phyloP scores from a whole-genome alignment of 2,329 filamentous ascomycete species.

The Byssothecium circinans region DNA sequence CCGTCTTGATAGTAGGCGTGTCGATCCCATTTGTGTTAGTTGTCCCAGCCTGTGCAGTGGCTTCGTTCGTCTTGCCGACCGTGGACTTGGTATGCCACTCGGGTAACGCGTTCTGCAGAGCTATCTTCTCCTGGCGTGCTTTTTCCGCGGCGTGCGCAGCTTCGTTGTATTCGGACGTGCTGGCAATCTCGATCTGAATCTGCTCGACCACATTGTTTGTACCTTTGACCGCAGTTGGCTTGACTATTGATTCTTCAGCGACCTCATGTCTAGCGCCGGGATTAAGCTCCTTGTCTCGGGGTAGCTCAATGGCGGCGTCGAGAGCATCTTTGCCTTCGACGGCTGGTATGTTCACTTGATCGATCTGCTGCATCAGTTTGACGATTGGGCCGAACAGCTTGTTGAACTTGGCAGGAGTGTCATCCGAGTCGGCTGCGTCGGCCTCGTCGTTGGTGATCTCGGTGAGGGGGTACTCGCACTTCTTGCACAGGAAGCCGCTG shows the following conservation, averaged over 20 bases:
- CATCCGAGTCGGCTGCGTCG: conserved; percentile 41
- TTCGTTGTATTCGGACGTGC: conserved; percentile 65
- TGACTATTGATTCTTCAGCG: conserved; percentile 56
- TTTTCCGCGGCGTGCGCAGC: conserved; percentile 67
- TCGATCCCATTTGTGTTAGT: conserved; percentile 43
- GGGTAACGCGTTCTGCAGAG: conserved; percentile 69
- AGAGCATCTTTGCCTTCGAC: conserved; percentile 73
- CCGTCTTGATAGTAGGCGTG: conserved; percentile 41
- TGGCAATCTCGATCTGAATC: conserved; percentile 70
- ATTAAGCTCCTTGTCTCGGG: conserved; percentile 66
- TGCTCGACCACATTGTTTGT: conserved; percentile 67
- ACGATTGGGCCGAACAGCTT: conserved; percentile 79
- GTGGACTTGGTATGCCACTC: conserved; percentile 73
- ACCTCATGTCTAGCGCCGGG: conserved; percentile 64
- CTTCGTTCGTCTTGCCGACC: conserved; percentile 56
- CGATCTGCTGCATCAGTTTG: conserved; percentile 74
- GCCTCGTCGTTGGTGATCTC: conserved; percentile 28
- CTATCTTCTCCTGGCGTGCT: conserved; percentile 65
- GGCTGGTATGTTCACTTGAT: conserved; percentile 70
- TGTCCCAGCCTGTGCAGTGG: conserved; percentile 39
- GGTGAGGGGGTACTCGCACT: conserved; percentile 66
- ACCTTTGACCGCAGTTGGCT: conserved; percentile 70
- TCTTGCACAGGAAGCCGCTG: conserved; percentile 75
- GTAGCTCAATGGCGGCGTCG: conserved; percentile 63
- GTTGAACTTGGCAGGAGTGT: conserved; percentile 59